A percentile compares a stretch with the other conserved stretches of the same genome.
These are phyloP conservation scores for Ambrosiella beaveri DNA, from an alignment of 2,329 filamentous ascomycete species.

Conservation along the genomic window DNA sequence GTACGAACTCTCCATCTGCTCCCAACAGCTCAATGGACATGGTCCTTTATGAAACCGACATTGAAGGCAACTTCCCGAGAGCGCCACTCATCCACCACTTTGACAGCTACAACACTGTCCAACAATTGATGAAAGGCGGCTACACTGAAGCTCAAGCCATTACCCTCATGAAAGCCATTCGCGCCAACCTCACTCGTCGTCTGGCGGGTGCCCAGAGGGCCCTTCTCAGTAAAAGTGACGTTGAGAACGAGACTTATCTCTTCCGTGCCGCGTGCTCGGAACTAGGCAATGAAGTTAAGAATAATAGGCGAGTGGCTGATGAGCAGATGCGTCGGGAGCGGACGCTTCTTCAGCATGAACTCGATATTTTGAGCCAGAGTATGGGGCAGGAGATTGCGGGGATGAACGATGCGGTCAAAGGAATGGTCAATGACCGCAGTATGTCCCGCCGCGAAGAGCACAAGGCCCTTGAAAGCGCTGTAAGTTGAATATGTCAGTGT, in stretches of 20 bases:
- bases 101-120: conserved; percentile 80
- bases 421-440: conserved; percentile 89
- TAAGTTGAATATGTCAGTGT: conserved; percentile 23
- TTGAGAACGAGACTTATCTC: conserved; percentile 85
- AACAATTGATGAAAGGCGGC: conserved; percentile 52
- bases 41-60: neutral
- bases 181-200: conserved; percentile 59
- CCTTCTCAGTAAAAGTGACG: conserved; percentile 75
- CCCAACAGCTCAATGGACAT: neutral
- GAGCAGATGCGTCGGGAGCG: conserved; percentile 72
- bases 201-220: conserved; percentile 63
- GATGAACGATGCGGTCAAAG: conserved; percentile 81
- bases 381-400: conserved; percentile 67
- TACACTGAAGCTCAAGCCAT: conserved; percentile 62
- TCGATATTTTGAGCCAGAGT: conserved; percentile 78
- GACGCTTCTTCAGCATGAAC: conserved; percentile 76
- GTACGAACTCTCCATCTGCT: neutral
- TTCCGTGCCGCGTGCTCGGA: conserved; percentile 91
- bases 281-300: conserved; percentile 69
- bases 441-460: conserved; percentile 85
- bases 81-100: conserved; percentile 67
- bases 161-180: conserved; percentile 82
- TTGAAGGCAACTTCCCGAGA: neutral
- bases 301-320: conserved; percentile 56
- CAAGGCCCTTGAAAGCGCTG: conserved; percentile 62